phyloP scores from a whole-genome alignment of 257 asterid species.

The Marsdenia floribunda region DNA sequence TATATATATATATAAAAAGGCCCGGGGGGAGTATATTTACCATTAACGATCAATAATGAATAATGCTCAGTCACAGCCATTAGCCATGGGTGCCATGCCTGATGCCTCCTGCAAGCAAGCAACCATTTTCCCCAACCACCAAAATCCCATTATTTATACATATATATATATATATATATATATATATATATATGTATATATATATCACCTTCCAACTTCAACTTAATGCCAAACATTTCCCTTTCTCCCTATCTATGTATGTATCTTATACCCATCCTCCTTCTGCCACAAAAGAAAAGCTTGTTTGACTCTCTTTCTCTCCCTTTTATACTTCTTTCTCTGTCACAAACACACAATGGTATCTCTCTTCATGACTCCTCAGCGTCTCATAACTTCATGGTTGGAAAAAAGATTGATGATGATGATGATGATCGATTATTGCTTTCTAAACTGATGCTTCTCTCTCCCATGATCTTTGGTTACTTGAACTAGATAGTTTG shows the following conservation, averaged over 20 bases:
- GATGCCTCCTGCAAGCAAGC: neutral
- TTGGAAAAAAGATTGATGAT: slow-evolving; percentile 2
- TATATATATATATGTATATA: neutral
- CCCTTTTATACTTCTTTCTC: neutral
- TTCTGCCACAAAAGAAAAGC: neutral
- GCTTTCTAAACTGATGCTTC: neutral
- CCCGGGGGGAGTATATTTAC: no score
- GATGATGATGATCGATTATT: neutral
- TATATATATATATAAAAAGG: no score
- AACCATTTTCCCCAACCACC: neutral
- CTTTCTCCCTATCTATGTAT: neutral
- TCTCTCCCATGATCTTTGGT: neutral
- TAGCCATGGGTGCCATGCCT: neutral
- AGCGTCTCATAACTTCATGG: neutral
- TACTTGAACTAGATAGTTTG: neutral
- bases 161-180: no score
- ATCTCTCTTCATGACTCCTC: neutral
- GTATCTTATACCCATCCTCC: no score
- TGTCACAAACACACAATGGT: neutral
- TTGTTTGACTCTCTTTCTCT: slow-evolving; percentile 1
- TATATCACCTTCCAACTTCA: neutral
- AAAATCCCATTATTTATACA: neutral
- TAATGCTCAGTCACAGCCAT: no score
- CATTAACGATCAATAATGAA: no score
- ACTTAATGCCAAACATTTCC: slow-evolving; percentile 18